Conservation (phyloP, 2,329 filamentous ascomycete species). For the Aspergillus viridinutans region DNA sequence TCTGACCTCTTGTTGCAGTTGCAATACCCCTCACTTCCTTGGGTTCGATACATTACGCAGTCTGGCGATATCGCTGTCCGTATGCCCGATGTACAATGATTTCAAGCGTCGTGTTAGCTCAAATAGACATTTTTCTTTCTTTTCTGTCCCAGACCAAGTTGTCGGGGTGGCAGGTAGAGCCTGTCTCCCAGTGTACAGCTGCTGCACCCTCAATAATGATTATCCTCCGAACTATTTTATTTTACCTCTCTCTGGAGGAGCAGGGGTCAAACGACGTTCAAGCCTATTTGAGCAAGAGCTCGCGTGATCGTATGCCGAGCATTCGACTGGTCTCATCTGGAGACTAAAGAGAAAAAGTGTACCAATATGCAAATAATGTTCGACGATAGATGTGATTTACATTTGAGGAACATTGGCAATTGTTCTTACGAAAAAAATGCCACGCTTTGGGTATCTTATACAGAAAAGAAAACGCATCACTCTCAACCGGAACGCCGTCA, state of each 20-base stretch:
- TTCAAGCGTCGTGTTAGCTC: slow-evolving; percentile 13
- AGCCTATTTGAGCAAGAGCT: neutral
- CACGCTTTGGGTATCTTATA: neutral
- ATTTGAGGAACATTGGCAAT: neutral
- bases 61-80: slow-evolving; percentile 94
- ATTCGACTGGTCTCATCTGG: neutral
- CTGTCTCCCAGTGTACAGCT: neutral
- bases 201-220: neutral
- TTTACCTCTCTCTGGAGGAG: neutral
- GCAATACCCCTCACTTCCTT: slow-evolving; percentile 95
- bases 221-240: neutral
- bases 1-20: slow-evolving; percentile 53
- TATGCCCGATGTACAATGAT: slow-evolving; percentile 80
- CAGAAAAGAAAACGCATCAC: neutral
- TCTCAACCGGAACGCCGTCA: slow-evolving; percentile 5
- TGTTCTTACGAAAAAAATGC: neutral
- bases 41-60: slow-evolving; percentile 98
- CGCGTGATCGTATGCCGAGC: neutral
- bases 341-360: neutral
- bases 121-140: slow-evolving; percentile 2
- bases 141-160: neutral
- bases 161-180: neutral
- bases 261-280: neutral
- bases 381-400: neutral
- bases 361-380: neutral